phyloP scores from a whole-genome alignment of 768 basidiomycete species.

The Hypsizygus marmoreus region DNA sequence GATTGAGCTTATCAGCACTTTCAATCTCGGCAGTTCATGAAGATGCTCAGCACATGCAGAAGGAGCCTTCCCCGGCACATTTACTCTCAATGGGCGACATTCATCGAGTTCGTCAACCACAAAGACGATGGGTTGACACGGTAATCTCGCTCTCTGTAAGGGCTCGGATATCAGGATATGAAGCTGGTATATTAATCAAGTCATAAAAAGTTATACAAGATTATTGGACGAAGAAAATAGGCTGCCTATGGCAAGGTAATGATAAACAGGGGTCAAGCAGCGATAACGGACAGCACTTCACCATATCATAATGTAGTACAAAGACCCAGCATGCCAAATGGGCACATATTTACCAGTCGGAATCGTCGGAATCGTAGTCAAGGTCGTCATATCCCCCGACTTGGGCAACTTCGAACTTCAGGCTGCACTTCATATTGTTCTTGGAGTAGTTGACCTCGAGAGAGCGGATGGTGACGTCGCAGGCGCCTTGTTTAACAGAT shows the following conservation, averaged over 20 bases:
- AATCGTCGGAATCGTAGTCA: conserved; percentile 1
- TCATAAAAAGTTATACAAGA: conserved; percentile 5
- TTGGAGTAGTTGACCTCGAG: conserved; percentile 41
- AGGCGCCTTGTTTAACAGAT: conserved; percentile 35
- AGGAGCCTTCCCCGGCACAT: conserved; percentile 13
- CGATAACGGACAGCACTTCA: no score
- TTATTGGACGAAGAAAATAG: conserved; percentile 6
- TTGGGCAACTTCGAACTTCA: conserved; percentile 38
- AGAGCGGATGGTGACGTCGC: conserved; percentile 31
- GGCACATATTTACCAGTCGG: neutral
- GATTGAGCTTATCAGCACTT: conserved; percentile 17
- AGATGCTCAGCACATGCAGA: conserved; percentile 13
- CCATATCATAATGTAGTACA: no score
- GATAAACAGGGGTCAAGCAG: no score
- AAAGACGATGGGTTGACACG: conserved; percentile 13
- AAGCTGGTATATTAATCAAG: conserved; percentile 7
- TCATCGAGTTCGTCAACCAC: conserved; percentile 25
- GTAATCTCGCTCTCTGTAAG: conserved; percentile 6
- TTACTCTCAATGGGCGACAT: conserved; percentile 14
- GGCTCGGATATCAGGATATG: conserved; percentile 17
- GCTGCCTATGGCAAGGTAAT: conserved; percentile 11
- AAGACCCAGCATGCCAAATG: conserved; percentile 4
- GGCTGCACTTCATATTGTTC: conserved; percentile 41
- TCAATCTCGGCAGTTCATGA: conserved; percentile 12
- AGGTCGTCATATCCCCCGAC: conserved; percentile 17